Evolutionary conservation across 495 filamentous ascomycete species (phyloP).

Genomic region (Sabuloglossum arenarium): DNA sequence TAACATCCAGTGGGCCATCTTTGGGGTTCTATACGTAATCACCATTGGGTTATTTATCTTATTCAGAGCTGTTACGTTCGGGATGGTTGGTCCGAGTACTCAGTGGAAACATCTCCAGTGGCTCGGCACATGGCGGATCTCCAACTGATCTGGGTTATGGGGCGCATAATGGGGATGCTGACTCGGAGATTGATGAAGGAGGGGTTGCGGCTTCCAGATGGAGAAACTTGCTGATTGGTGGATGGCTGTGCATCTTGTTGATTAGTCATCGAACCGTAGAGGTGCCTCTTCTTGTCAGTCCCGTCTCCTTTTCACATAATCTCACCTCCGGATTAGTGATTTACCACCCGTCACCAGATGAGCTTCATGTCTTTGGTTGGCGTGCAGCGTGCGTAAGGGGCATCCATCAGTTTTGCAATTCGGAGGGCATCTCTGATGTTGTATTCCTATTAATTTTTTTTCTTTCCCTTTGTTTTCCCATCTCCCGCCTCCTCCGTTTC

Average conservation of each 20-base stretch:
- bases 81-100: slow-evolving; percentile 68
- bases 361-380: too few relatives aligned
- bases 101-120: slow-evolving; percentile 88
- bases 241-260: too few relatives aligned
- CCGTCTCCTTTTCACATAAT: too few relatives aligned
- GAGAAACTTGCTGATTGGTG: background rate
- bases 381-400: too few relatives aligned
- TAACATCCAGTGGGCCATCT: slow-evolving; percentile 38
- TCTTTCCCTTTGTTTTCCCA: too few relatives aligned
- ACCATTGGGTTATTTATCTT: slow-evolving; percentile 64
- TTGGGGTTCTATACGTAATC: slow-evolving; percentile 45
- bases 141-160: slow-evolving; percentile 23
- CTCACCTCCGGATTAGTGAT: background rate
- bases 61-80: slow-evolving; percentile 92
- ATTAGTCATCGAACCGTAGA: too few relatives aligned
- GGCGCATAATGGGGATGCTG: background rate
- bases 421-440: too few relatives aligned
- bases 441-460: too few relatives aligned
- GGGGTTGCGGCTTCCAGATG: background rate
- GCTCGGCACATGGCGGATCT: slow-evolving; percentile 49
- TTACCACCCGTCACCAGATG: too few relatives aligned
- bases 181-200: background rate
- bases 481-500: too few relatives aligned
- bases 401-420: too few relatives aligned
- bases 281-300: too few relatives aligned